Evolutionary conservation across 106 monocot genomes (phyloP), one percentile per base, ranked within the genome.

Genomic region (Dendrobium chrysotoxum): DNA sequence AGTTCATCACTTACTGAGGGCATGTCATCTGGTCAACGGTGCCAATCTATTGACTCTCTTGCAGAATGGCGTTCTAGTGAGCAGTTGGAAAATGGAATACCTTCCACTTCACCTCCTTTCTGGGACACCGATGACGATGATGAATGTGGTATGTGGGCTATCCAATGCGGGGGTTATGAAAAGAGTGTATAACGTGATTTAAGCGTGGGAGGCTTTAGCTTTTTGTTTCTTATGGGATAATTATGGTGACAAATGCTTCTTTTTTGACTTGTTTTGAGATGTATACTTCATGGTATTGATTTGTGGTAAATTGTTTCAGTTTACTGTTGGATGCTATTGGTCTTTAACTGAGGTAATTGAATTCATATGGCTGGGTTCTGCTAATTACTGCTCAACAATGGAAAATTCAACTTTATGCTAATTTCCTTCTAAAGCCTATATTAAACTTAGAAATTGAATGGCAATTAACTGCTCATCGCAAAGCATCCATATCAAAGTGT

Each of bases 1-100:
- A 21, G 13, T 15, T 41, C 41, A 41, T 74, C 74, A 16, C 74
- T 16, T 17, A 53, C 45, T 10, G 82, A 83, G 77, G 78, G 70
- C 31, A 39, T 42, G 23, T 71, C 82, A 25, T 47, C 40, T 53
- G 64, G 53, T 39, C 82, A 78, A 21, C 77, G 71, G 68, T 78
- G 82, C 54, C 82, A 65, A 7, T 83, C 82, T 23, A 68, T 83
- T 40, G 83, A 83, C 30, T 82, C 82, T 50, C 66, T 82, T 47
- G 82, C 61, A 20, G 83, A 78, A 42, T 79, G 83, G 83, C 38
- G 72, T 30, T 83, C 83, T 30, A 72, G 78, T 23, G 83, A 79
- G 45, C 83, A 83, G 73, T 58, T 83, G 78, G 83, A 83, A 47
- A 83, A 83, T 73, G 83, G 78, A 58, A 73, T 26, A 44, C 83